Evolutionary conservation across 768 basidiomycete genomes (phyloP), one percentile per base, ranked within the genome.

Genomic region (Lentinula raphanica): DNA sequence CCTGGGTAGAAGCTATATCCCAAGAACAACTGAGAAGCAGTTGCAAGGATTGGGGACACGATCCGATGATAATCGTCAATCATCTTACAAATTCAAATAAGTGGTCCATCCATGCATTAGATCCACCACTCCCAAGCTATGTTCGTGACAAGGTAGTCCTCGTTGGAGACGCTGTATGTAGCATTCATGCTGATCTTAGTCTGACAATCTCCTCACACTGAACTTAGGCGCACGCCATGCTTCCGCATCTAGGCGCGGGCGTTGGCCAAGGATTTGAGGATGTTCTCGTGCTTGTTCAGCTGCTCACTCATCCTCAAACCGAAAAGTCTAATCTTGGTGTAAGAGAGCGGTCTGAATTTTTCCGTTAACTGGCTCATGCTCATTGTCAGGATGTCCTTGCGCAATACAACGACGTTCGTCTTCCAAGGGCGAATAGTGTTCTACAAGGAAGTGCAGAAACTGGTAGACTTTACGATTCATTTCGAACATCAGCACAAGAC

Each of bases 231-330:
- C 84, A 85, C 62, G 81, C 71, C 0, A 84, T 84, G 83, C 62
- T 76, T 32, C 83, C 85, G 0, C 82, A 85, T 66, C 68, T 85
- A 9, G 83, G 82, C 2, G 76, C 82, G 0, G 84, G 84, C 1
- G 81, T 79, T 7, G 80, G 83, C 7, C 84, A 85, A 68, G 84
- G 81, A 1, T 74, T 85, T 28, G 84, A 85, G 62, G 84, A 85
- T 59, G 78, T 76, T 0, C 75, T 76, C 45, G 65, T 79, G 4
- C 67, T 86, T 3, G 75, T 73, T 38, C 69, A 73, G 11, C 67
- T 85, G 13, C 75, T 85, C 15, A 63, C 65, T 5, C 76, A 79
- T 59, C 72, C 78, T 2, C 63, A 71, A 56, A 76, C 78, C 1
- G 73, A 67, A 17, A 42, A 62, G 15, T 62, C 63, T 7, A 79